Evolutionary conservation across 768 basidiomycete genomes (phyloP).

Genomic region (Leccinum incarnatum): DNA sequence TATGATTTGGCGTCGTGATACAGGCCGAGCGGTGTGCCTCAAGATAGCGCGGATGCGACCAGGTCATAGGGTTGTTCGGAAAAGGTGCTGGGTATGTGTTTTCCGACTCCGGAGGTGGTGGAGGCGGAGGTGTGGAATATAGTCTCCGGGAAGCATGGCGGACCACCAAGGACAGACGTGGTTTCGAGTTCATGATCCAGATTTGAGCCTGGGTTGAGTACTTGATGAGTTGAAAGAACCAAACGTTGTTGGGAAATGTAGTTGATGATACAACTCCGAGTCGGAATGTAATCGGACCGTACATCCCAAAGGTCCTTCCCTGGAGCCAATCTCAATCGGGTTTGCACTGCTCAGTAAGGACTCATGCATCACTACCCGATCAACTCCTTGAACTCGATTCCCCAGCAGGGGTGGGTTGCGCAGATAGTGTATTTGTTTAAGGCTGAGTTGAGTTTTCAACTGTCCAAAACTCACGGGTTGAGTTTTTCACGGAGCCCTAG

Average conservation of each 20-base stretch:
- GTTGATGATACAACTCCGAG: too few species aligned
- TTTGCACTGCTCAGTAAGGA: background rate
- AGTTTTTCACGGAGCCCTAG: too few species aligned
- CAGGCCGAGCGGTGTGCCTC: constrained; percentile 13
- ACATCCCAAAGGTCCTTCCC: constrained; percentile 13
- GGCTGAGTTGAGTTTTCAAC: constrained; percentile 46
- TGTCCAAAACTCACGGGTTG: too few species aligned
- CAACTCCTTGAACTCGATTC: constrained; percentile 51
- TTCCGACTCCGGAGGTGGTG: background rate
- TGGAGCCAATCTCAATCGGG: too few species aligned
- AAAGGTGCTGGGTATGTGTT: background rate
- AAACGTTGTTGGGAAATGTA: too few species aligned
- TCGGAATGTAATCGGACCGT: too few species aligned
- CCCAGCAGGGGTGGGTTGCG: constrained; percentile 98
- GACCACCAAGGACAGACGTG: constrained; percentile 4
- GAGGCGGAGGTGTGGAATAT: constrained; percentile 7
- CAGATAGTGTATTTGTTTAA: constrained; percentile 33
- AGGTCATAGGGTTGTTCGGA: constrained; percentile 13
- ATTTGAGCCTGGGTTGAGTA: background rate
- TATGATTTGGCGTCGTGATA: constrained; percentile 29
- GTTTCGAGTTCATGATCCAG: constrained; percentile 2
- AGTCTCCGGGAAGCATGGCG: constrained; percentile 4
- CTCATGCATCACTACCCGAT: constrained; percentile 22
- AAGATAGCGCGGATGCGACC: constrained; percentile 18
- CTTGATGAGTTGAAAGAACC: background rate